Conservation (phyloP, 2,329 filamentous ascomycete genomes). For the Apiospora aurea region DNA sequence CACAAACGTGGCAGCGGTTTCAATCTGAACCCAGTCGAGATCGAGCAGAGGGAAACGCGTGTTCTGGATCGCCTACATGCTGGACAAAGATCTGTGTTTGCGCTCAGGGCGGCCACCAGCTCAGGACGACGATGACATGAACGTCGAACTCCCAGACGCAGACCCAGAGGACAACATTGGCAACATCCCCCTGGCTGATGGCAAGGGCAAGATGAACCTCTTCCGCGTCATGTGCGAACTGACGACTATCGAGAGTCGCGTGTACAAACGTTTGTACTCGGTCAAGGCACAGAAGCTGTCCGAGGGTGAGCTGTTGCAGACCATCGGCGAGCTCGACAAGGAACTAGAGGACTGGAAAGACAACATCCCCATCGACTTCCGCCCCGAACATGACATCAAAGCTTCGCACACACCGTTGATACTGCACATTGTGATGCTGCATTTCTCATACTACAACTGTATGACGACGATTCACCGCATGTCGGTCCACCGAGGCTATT, state of each 20-base stretch:
- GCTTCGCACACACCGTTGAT: constrained; percentile 92
- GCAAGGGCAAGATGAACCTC: constrained; percentile 91
- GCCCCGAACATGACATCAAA: constrained; percentile 97
- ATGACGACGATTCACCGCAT: constrained; percentile 97
- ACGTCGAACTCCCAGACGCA: constrained; percentile 91
- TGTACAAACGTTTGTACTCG: constrained; percentile 92
- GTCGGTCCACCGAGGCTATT: constrained; percentile 97
- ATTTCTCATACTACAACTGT: constrained; percentile 98
- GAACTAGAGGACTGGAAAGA: constrained; percentile 97
- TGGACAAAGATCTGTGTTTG: constrained; percentile 69
- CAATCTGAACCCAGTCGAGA: constrained; percentile 90
- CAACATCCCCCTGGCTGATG: constrained; percentile 88
- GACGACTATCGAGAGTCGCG: constrained; percentile 87
- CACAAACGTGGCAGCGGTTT: constrained; percentile 94
- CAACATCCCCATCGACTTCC: constrained; percentile 90
- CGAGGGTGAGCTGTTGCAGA: constrained; percentile 91
- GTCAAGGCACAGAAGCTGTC: constrained; percentile 91
- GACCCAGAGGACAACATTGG: constrained; percentile 92
- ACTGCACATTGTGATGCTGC: constrained; percentile 89
- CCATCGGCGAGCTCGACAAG: constrained; percentile 91
- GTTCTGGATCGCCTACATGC: constrained; percentile 71
- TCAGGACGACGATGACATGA: constrained; percentile 79
- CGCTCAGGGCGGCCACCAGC: constrained; percentile 66
- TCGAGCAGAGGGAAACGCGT: constrained; percentile 81
- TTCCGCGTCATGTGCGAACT: constrained; percentile 95